Evolutionary conservation across 805 yeast genomes (phyloP).

Genomic region (Lipomyces yamanashiensis): DNA sequence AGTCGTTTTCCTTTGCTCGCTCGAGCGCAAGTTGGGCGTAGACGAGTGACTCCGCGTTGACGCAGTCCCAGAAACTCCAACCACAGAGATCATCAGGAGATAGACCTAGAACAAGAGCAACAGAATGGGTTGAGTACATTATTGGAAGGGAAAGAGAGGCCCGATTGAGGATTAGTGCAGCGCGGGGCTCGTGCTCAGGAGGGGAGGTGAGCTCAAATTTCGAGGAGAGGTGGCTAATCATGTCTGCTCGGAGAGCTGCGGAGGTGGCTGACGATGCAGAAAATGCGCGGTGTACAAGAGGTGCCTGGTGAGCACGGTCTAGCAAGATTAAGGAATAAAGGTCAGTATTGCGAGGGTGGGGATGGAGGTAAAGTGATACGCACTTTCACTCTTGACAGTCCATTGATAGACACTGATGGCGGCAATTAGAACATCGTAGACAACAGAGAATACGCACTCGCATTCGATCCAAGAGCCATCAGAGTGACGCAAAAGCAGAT

Average conservation of each 20-base stretch:
- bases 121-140: constrained; percentile 21
- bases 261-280: constrained; percentile 1
- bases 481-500: background rate
- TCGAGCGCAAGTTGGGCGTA: constrained; percentile 19
- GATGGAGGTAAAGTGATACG: background rate
- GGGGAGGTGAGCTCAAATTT: background rate
- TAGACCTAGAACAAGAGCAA: constrained; percentile 5
- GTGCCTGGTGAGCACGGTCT: constrained; percentile 17
- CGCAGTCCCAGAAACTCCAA: constrained; percentile 25
- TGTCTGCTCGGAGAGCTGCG: constrained; percentile 2
- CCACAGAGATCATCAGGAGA: constrained; percentile 13
- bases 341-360: background rate
- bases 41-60: constrained; percentile 11
- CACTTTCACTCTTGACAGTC: constrained; percentile 17
- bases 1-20: constrained; percentile 28
- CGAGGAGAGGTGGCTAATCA: constrained; percentile 2
- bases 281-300: constrained; percentile 8
- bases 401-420: constrained; percentile 10
- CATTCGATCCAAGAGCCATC: constrained; percentile 12
- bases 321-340: background rate
- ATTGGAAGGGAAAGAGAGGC: constrained; percentile 16
- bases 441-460: constrained; percentile 22
- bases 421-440: constrained; percentile 21
- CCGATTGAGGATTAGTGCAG: constrained; percentile 25
- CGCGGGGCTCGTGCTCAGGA: constrained; percentile 28